A percentile compares a stretch with the other conserved stretches of the same genome.
These are phyloP conservation scores for Rhynchospora breviuscula DNA, from an alignment of 176 grass and related monocot species.

Conservation along the genomic window DNA sequence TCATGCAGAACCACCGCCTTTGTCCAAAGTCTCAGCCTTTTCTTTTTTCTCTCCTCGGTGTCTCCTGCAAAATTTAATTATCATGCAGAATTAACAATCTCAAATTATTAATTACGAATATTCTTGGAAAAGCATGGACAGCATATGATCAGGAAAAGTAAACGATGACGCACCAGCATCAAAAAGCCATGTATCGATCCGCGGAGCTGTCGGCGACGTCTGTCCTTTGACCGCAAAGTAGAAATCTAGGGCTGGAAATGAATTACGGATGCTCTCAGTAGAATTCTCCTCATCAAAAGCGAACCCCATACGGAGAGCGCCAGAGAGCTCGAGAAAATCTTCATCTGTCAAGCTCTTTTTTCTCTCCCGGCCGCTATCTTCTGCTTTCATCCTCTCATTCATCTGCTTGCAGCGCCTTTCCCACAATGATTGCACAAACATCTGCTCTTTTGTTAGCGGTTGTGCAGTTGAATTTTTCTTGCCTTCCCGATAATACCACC, in stretches of 20 bases:
- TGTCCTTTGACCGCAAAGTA: constrained; percentile 29
- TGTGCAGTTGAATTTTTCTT: not conserved
- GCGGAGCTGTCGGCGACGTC: constrained; percentile 1
- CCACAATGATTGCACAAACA: constrained; percentile 18
- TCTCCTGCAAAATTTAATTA: not conserved
- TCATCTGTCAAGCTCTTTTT: constrained; percentile 23
- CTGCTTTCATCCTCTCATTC: constrained; percentile 8
- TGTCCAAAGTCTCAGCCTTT: constrained; percentile 22
- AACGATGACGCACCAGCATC: not conserved
- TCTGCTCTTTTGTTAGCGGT: constrained; percentile 5
- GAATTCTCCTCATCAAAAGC: constrained; percentile 21
- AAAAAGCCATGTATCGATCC: constrained; percentile 25
- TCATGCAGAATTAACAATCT: not conserved
- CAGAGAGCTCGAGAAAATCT: constrained; percentile 20
- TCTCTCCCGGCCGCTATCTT: constrained; percentile 11
- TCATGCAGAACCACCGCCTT: constrained; percentile 15
- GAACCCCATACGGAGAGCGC: constrained; percentile 14
- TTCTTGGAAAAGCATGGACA: not conserved
- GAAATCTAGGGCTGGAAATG: constrained; percentile 21
- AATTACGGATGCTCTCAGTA: constrained; percentile 15
- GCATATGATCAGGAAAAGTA: not conserved
- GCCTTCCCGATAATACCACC: constrained; percentile 27
- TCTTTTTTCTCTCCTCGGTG: constrained; percentile 19
- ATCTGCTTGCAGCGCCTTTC: constrained; percentile 23
- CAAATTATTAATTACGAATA: not conserved